Evolutionary conservation across 441 rosid genomes (phyloP), one percentile per base, ranked within the genome.

Genomic region (Euphorbia schlechtendalii): DNA sequence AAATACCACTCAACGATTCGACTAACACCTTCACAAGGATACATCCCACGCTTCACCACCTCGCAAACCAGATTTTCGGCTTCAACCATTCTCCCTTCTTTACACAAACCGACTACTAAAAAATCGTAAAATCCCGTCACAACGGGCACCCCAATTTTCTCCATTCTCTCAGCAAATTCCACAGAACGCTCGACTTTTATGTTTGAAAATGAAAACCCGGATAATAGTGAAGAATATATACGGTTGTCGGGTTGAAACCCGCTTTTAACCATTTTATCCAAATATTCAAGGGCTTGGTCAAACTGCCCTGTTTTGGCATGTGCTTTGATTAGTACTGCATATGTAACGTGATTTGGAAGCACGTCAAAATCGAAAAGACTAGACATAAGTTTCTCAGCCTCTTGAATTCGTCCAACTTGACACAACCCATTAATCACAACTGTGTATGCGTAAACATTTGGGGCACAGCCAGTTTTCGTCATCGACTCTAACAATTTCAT

Each of bases 361-460:
- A 60, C 64, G 15, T 41, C 64, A 40, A 60, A 60, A 22, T 60
- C 52, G 46, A 25, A 21, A 18, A 60, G 30, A 13, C 64, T 14
- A 60, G 11, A 13, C n/a, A 60, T 69, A 65, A 82, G 72, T 65
- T 48, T 68, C 48, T 80, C 75, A 24, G 83, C 86, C 55, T 79
- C 83, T 66, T 77, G 69, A 17, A 76, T 6, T 72, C 79, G 74
- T 65, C 82, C 81, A 66, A 45, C 56, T 66, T 72, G 79, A 64
- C 75, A 80, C 45, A 82, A 74, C 55, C 86, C 86, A 9, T 72
- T 74, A 41, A 82, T 75, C 70, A 77, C 58, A 38, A 80, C 79
- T 25, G 82, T 82, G 71, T 80, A 82, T 25, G 84, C 70, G 60
- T 77, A 76, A 4, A 82, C 81, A 72, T 74, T 70, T 25, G 86